Percentiles rank a stretch among this genome's conserved stretches.
These are phyloP conservation scores for Magnolia officinalis DNA, from an alignment of 164 flowering plant species.

Conservation along the genomic window DNA sequence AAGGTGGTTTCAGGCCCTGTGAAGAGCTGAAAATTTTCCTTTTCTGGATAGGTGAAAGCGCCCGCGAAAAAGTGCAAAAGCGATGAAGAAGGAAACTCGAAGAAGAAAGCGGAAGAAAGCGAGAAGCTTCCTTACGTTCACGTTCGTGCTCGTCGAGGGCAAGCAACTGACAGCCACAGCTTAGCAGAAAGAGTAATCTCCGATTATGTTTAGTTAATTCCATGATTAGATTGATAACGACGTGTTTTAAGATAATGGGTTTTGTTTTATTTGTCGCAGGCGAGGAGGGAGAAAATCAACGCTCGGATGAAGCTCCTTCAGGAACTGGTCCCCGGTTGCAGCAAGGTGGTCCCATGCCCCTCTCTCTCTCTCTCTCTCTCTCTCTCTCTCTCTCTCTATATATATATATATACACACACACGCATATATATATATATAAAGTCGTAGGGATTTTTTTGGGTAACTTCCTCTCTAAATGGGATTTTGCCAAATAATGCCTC, in stretches of 20 bases:
- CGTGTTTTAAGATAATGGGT: not conserved
- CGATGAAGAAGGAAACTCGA: constrained; percentile 27
- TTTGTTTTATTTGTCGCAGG: constrained; percentile 32
- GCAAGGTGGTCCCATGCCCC: constrained; percentile 50
- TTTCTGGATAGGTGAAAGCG: constrained; percentile 40
- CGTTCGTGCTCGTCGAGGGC: constrained; percentile 91
- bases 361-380: too few relatives aligned
- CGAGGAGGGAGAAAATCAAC: constrained; percentile 93
- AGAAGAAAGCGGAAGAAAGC: constrained; percentile 22
- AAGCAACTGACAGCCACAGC: constrained; percentile 96
- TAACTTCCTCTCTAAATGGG: not conserved
- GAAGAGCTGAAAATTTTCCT: constrained; percentile 8
- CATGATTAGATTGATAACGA: constrained; percentile 2
- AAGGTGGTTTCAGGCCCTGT: not conserved
- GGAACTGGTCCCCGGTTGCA: constrained; percentile 94
- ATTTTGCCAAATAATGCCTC: too few relatives aligned
- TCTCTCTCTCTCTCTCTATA: not conserved
- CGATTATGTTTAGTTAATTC: not conserved
- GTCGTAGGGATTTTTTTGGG: not conserved
- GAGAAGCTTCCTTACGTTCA: constrained; percentile 91
- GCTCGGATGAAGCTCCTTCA: constrained; percentile 91
- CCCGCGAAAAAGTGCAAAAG: constrained; percentile 53
- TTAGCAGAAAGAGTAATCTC: constrained; percentile 77
- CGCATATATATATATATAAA: too few relatives aligned
- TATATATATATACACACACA: too few relatives aligned